These are phyloP conservation scores for Penicillium sp. DNA, from an alignment of 2,329 filamentous ascomycete species.

Conservation along the genomic window DNA sequence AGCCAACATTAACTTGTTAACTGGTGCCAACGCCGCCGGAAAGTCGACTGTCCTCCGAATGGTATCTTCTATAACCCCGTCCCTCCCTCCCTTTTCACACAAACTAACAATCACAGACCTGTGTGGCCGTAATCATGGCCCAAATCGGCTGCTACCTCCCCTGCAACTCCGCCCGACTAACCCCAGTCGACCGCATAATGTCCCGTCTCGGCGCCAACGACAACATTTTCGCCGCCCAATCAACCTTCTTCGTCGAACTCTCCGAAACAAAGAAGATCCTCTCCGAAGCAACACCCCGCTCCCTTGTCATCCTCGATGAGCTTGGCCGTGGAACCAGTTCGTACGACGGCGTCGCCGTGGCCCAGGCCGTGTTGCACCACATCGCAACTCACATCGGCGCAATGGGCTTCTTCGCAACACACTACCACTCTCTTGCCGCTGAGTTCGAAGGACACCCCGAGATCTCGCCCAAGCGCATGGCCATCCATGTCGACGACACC, in stretches of 20 bases:
- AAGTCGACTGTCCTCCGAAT: conserved; percentile 96
- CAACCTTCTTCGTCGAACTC: conserved; percentile 95
- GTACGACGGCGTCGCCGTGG: conserved; percentile 94
- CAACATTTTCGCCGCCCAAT: conserved; percentile 97
- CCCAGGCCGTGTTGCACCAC: conserved; percentile 95
- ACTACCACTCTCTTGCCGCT: conserved; percentile 88
- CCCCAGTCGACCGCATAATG: conserved; percentile 96
- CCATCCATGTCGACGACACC: conserved; percentile 83
- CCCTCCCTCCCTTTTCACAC: not conserved
- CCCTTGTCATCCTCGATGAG: conserved; percentile 93
- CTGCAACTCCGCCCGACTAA: conserved; percentile 72
- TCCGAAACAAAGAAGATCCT: conserved; percentile 98
- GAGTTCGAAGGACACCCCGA: conserved; percentile 90
- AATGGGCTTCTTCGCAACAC: conserved; percentile 93
- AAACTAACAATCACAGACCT: conserved; percentile 57
- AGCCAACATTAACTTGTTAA: conserved; percentile 83
- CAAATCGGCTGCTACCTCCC: conserved; percentile 94
- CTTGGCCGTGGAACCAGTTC: conserved; percentile 90
- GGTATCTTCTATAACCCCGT: conserved; percentile 48
- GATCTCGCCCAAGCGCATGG: conserved; percentile 81
- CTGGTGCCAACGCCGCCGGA: conserved; percentile 92
- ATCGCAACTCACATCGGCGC: conserved; percentile 89
- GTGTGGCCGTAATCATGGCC: conserved; percentile 93
- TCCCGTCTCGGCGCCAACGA: conserved; percentile 94
- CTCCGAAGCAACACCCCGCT: conserved; percentile 85